Percentiles rank a stretch among this genome's conserved stretches.
Evolutionary conservation across 2,329 filamentous ascomycete genomes (phyloP).

Genomic region (Juglanconis oblonga): DNA sequence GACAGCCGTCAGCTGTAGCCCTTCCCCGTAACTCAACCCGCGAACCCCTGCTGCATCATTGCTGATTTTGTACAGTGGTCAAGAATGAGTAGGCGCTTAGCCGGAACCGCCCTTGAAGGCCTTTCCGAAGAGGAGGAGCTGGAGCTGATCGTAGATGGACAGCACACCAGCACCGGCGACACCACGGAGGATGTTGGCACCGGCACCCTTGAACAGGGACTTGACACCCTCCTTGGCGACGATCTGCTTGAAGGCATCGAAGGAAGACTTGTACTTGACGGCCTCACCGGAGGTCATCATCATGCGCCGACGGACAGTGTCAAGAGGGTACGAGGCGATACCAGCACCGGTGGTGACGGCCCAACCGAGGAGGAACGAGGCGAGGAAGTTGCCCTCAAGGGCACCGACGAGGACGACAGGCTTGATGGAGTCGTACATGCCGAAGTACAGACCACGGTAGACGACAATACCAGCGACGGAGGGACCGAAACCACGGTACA

Average conservation of each 20-base stretch:
- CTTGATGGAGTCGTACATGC: constrained; percentile 99
- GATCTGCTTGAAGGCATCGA: constrained; percentile 96
- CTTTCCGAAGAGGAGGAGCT: constrained; percentile 99
- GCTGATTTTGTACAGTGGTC: constrained; percentile 29
- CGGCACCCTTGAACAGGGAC: constrained; percentile 99
- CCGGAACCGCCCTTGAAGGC: constrained; percentile 76
- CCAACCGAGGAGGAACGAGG: constrained; percentile 98
- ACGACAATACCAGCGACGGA: constrained; percentile 98
- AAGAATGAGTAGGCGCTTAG: constrained; percentile 43
- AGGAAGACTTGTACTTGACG: constrained; percentile 98
- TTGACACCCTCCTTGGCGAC: constrained; percentile 95
- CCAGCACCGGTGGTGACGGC: constrained; percentile 99
- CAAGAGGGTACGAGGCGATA: constrained; percentile 99
- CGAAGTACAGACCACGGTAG: constrained; percentile 99
- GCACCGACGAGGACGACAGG: constrained; percentile 87
- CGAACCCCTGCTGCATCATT: constrained; percentile 34
- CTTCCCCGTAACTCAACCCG: constrained; percentile 31
- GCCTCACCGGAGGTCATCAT: constrained; percentile 99
- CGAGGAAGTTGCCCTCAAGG: constrained; percentile 98
- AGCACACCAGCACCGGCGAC: constrained; percentile 99
- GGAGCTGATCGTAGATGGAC: constrained; percentile 99
- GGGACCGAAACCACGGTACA: constrained; percentile 99
- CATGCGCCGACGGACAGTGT: constrained; percentile 99
- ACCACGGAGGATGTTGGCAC: constrained; percentile 99
- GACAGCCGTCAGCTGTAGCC: constrained; percentile 19